A percentile compares a stretch with the other conserved stretches of the same genome.
Conservation (phyloP, 1,284 basidiomycete genomes). For the Mycosarcoma maydis region DNA sequence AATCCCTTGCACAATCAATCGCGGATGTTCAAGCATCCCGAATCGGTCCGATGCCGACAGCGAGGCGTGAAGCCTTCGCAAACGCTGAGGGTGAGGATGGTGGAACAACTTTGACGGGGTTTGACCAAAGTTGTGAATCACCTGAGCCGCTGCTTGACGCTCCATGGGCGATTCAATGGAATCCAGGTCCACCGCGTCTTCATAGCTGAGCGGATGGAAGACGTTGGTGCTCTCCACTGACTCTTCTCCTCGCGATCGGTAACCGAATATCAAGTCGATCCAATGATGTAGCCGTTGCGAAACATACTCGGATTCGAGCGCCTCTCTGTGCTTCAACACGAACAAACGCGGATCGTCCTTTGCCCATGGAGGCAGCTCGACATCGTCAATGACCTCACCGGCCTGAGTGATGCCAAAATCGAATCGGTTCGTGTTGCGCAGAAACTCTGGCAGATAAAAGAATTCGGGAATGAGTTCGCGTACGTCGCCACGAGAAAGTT, state of each 20-base stretch:
- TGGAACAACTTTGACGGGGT: conserved; percentile 75
- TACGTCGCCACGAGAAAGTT: conserved; percentile 89
- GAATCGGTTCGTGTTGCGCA: conserved; percentile 71
- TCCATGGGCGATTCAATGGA: conserved; percentile 86
- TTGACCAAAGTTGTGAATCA: conserved; percentile 84
- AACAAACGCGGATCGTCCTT: conserved; percentile 85
- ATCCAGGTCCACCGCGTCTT: conserved; percentile 71
- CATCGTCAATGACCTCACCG: conserved; percentile 85
- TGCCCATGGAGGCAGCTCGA: conserved; percentile 91
- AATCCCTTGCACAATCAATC: conserved; percentile 65
- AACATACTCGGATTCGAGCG: conserved; percentile 88
- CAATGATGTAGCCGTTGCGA: conserved; percentile 85
- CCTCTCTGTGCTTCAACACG: conserved; percentile 81
- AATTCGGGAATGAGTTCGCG: conserved; percentile 94
- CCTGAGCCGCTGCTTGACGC: conserved; percentile 88
- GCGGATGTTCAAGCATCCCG: conserved; percentile 80
- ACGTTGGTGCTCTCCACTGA: conserved; percentile 77
- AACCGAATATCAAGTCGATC: conserved; percentile 79
- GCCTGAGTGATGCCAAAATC: conserved; percentile 84
- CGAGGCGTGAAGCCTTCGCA: conserved; percentile 62
- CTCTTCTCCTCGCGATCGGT: conserved; percentile 54
- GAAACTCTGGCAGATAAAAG: conserved; percentile 72
- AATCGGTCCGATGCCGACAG: conserved; percentile 66
- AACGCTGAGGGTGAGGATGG: conserved; percentile 80
- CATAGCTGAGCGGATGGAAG: conserved; percentile 94